Base-by-base conservation (phyloP, 2,329 filamentous ascomycete genomes). In the Colletotrichum scovillei region DNA sequence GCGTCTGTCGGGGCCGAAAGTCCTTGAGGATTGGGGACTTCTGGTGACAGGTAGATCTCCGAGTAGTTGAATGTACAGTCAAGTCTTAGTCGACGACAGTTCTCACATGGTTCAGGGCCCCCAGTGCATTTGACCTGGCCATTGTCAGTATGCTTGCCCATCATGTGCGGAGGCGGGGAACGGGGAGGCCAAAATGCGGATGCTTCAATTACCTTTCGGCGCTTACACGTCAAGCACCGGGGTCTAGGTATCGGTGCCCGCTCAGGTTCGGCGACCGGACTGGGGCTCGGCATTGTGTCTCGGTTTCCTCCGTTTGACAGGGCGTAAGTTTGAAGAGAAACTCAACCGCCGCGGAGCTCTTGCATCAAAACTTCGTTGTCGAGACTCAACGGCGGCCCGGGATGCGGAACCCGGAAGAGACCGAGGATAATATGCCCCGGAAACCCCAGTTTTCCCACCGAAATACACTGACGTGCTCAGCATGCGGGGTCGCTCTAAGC, bases 321-420 rank as follows among this genome's bases (percentile, higher is more conserved):
- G 42, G 19, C 42, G 59, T 42, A 42, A n/a, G 38, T 38, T 58
- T 58, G 53, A 30, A 26, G 55, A 35, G 38, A 24, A 26, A n/a
- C 5, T 46, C 11, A 16, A 1, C 12, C 22, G 35, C 35, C 11
- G 12, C 9, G 58, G 26, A 14, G 58, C 35, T 7, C 32, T 26
- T 5, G 24, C 35, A 46, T 65, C 42, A 19, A 52, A n/a, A 52
- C 46, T 28, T 28, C 12, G 6, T 38, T 22, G 42, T 22, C 19
- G 24, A 56, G 30, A 42, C 35, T 26, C 35, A 32, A 57, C 32
- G 52, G 64, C 26, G 28, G 52, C n/a, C 19, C 38, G 58, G 49
- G 49, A 67, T 46, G 65, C 58, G 59, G 63, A 67, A 56, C 63
- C 63, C 63, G 56, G 69, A 67, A 71, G 24, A 57, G 69, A 67